phyloP scores from a whole-genome alignment of 192 early-diverging fungal species.

The Phlyctochytrium bullatum region DNA sequence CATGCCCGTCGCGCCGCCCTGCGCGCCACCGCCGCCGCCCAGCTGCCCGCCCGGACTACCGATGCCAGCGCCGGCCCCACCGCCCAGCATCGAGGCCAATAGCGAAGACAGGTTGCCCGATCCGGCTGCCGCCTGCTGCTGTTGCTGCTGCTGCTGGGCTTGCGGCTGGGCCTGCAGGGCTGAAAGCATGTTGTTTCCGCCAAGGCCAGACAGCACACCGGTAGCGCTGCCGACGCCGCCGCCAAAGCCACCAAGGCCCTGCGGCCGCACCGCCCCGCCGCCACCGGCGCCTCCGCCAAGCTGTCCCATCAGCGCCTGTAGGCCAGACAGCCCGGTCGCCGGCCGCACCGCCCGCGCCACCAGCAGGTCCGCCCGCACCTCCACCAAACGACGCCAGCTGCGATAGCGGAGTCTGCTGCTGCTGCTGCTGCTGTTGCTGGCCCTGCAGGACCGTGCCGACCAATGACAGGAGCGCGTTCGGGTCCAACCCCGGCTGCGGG shows the following conservation, averaged over 20 bases:
- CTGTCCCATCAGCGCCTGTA: not conserved
- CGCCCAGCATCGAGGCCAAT: not conserved
- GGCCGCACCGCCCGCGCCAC: not conserved
- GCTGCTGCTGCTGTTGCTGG: conserved; percentile 21
- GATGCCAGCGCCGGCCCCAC: not conserved
- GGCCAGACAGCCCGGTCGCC: not conserved
- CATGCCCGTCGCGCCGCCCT: conserved; percentile 4
- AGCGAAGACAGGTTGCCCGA: not conserved
- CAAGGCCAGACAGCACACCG: no score
- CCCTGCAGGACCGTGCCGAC: not conserved
- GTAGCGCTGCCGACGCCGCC: not conserved
- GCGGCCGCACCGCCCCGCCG: not conserved
- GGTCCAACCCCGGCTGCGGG: conserved; percentile 26
- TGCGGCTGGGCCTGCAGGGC: conserved; percentile 21
- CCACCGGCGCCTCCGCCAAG: not conserved
- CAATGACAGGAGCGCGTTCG: conserved; percentile 10
- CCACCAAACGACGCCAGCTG: not conserved
- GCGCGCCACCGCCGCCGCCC: not conserved
- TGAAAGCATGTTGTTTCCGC: conserved; percentile 8
- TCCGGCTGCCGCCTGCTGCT: conserved; percentile 15
- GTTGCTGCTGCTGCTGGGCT: conserved; percentile 18
- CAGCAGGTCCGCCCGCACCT: not conserved
- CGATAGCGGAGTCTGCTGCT: not conserved
- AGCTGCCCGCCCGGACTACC: conserved; percentile 1
- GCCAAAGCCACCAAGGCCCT: conserved; percentile 5